A percentile compares a stretch with the other conserved stretches of the same genome.
These are phyloP conservation scores for Eucalyptus microcorys DNA, from an alignment of 345 rosid species.

Conservation along the genomic window DNA sequence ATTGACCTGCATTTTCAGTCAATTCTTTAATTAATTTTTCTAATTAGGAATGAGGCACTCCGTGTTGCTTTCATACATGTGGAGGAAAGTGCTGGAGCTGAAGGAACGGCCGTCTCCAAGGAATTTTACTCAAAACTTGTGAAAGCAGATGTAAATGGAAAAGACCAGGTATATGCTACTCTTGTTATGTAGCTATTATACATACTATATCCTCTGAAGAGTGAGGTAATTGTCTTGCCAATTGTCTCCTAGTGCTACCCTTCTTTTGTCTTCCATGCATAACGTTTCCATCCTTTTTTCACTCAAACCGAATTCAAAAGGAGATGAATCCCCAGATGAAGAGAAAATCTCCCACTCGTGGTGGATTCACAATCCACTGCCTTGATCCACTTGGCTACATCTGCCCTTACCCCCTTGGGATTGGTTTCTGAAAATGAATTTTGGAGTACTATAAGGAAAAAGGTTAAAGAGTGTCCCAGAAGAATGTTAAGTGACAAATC, in stretches of 20 bases:
- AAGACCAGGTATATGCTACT: slow-evolving; percentile 68
- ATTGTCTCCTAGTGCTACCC: not conserved
- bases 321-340: not conserved
- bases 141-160: slow-evolving; percentile 95
- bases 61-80: slow-evolving; percentile 94
- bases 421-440: not conserved
- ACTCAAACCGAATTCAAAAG: not conserved
- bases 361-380: not conserved
- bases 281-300: not conserved
- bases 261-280: not conserved
- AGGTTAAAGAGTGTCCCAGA: not conserved
- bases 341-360: not conserved
- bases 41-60: slow-evolving; percentile 81
- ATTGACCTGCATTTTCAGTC: not conserved
- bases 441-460: not conserved
- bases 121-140: slow-evolving; percentile 86
- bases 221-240: not conserved
- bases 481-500: not conserved
- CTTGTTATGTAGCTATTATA: not conserved
- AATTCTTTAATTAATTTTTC: not conserved
- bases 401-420: not conserved
- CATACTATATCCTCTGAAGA: not conserved
- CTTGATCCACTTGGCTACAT: not conserved
- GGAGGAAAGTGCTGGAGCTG: slow-evolving; percentile 52
- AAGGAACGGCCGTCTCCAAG: slow-evolving; percentile 31